These are phyloP conservation scores for Epichloe hybrida DNA, from an alignment of 2,329 filamentous ascomycete genomes.

Conservation along the genomic window DNA sequence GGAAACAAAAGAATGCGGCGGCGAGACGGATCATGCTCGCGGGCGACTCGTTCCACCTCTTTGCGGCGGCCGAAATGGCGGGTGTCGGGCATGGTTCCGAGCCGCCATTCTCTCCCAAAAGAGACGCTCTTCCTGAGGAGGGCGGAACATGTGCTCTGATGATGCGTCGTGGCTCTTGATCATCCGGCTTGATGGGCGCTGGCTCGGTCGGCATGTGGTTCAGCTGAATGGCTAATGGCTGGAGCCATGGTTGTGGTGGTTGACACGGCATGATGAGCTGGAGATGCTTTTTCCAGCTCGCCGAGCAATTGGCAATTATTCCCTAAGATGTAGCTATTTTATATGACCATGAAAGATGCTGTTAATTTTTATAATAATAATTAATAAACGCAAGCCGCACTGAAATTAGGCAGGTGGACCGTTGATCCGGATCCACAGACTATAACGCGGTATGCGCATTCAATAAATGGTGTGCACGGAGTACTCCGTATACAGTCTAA, in stretches of 20 bases:
- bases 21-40: constrained; percentile 33
- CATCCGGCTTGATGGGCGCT: neutral
- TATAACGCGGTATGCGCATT: no score
- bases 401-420: no score
- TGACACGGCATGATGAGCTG: neutral
- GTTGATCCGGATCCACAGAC: no score
- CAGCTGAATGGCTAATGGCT: neutral
- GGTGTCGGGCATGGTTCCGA: neutral
- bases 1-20: constrained; percentile 43
- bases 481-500: no score
- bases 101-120: constrained; percentile 1
- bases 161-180: neutral
- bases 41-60: constrained; percentile 36
- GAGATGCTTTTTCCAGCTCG: neutral
- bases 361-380: no score
- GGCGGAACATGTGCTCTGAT: neutral
- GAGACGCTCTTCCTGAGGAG: neutral
- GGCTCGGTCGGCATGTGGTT: neutral
- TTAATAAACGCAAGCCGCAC: no score
- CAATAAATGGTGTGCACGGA: no score
- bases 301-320: no score
- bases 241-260: neutral
- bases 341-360: no score
- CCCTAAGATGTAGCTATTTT: no score
- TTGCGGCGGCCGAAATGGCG: constrained; percentile 2